These are phyloP conservation scores for Irpex sp. DNA, from an alignment of 1,284 basidiomycete genomes.

Conservation along the genomic window DNA sequence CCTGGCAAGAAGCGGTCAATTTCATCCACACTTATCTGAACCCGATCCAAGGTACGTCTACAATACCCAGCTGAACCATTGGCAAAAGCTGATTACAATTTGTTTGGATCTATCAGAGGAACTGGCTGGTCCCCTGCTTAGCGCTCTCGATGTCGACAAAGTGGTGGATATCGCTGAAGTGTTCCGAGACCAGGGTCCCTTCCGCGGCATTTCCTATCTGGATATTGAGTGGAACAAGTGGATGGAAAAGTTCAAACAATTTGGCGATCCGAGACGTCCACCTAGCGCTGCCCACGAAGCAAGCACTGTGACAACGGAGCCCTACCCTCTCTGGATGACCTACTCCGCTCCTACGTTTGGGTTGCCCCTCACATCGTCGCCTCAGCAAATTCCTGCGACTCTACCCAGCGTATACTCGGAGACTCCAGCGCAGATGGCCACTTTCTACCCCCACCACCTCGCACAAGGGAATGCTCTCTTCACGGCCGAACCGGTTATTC, in stretches of 20 bases:
- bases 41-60: neutral
- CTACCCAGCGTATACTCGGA: neutral
- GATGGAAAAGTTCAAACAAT: neutral
- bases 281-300: too few relatives aligned
- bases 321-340: too few relatives aligned
- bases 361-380: neutral
- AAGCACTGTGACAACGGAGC: too few relatives aligned
- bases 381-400: neutral
- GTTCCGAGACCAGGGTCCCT: neutral
- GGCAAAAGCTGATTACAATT: neutral
- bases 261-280: too few relatives aligned
- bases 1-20: neutral
- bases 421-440: neutral
- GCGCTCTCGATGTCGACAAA: neutral
- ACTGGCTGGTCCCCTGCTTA: neutral
- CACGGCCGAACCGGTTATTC: neutral
- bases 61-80: neutral
- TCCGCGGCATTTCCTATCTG: neutral
- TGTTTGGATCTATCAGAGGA: neutral
- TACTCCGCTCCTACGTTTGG: neutral
- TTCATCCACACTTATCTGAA: neutral
- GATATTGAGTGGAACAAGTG: neutral
- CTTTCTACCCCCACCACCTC: too few relatives aligned
- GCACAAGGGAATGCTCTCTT: neutral
- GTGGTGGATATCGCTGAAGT: neutral